phyloP scores from a whole-genome alignment of 306 rosid species.

The Vigna trinervia region DNA sequence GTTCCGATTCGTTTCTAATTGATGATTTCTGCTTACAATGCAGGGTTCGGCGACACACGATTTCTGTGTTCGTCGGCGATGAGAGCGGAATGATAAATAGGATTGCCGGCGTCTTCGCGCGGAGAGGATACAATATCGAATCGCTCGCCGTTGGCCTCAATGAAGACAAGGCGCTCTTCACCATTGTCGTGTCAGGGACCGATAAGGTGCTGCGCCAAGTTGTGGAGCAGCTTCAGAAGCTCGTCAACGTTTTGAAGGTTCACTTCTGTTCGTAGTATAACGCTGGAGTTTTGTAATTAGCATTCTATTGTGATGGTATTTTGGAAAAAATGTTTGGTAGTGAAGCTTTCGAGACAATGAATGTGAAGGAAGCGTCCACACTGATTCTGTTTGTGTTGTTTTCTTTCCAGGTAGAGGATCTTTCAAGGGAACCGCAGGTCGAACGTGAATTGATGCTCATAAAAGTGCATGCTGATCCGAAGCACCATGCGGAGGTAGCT shows the following conservation, averaged over 20 bases:
- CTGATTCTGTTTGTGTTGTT: constrained; percentile 11
- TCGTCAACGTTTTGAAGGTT: constrained; percentile 76
- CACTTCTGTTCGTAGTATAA: background rate
- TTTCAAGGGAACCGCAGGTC: constrained; percentile 76
- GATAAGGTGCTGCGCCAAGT: constrained; percentile 69
- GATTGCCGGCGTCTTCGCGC: constrained; percentile 80
- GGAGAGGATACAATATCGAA: constrained; percentile 84
- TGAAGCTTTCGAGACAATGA: background rate
- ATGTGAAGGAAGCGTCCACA: background rate
- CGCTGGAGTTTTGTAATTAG: background rate
- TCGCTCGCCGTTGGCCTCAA: constrained; percentile 88
- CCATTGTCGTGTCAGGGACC: constrained; percentile 78
- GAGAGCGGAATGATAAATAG: constrained; percentile 91
- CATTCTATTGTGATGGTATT: background rate
- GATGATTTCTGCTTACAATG: background rate
- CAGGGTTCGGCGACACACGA: constrained; percentile 74
- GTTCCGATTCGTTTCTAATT: background rate
- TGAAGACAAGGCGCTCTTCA: constrained; percentile 76
- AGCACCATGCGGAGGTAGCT: constrained; percentile 65
- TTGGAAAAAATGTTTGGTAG: background rate
- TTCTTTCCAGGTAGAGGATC: constrained; percentile 69
- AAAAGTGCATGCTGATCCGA: constrained; percentile 64
- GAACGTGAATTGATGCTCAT: constrained; percentile 85
- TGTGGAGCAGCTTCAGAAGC: constrained; percentile 79
- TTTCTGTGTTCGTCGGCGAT: constrained; percentile 86